These are phyloP conservation scores for Trifolium fragiferum DNA, from an alignment of 306 rosid species.

Conservation along the genomic window DNA sequence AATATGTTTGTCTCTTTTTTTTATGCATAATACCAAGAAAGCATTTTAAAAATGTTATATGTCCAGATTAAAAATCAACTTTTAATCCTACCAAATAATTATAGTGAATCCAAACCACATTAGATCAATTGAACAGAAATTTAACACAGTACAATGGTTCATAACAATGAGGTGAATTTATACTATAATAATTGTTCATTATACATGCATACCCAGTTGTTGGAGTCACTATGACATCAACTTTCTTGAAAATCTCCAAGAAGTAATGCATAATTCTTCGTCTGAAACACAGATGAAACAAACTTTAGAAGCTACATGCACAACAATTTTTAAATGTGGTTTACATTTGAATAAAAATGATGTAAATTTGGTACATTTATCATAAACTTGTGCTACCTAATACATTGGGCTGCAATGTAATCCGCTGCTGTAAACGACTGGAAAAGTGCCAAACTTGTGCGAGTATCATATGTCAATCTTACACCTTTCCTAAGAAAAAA, in stretches of 20 bases:
- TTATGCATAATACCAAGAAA: conserved; percentile 18
- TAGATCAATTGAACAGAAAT: conserved; percentile 31
- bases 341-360: conserved; percentile 27
- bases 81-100: conserved; percentile 22
- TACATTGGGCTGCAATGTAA: conserved; percentile 82
- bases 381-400: conserved; percentile 62
- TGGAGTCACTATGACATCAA: conserved; percentile 92
- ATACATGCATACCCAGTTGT: conserved; percentile 84
- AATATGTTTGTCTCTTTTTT: background rate
- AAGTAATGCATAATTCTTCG: conserved; percentile 87
- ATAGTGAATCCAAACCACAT: conserved; percentile 29
- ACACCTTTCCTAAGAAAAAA: conserved; percentile 58
- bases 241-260: conserved; percentile 90
- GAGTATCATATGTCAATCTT: conserved; percentile 75
- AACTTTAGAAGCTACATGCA: conserved; percentile 30
- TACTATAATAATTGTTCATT: conserved; percentile 17
- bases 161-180: conserved; percentile 26
- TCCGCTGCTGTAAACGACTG: conserved; percentile 82
- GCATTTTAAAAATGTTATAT: conserved; percentile 8
- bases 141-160: conserved; percentile 4
- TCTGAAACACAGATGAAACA: conserved; percentile 53
- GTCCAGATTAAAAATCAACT: conserved; percentile 20
- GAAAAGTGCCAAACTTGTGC: conserved; percentile 79
- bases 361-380: conserved; percentile 23
- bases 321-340: background rate